Conservation (phyloP, 345 rosid species). For the Populus simonii region DNA sequence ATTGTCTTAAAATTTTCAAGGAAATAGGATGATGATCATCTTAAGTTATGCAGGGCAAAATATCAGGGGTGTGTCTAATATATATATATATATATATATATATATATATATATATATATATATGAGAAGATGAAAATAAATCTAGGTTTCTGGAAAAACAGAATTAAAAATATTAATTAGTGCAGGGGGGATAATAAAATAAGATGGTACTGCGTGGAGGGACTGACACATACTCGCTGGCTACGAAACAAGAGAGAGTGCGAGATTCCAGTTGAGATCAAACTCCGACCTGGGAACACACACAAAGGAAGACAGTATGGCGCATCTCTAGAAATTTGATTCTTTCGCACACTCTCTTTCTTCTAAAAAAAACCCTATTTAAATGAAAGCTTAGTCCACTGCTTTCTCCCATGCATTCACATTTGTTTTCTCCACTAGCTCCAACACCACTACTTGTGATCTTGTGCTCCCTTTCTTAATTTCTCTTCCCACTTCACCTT, state of each 20-base stretch:
- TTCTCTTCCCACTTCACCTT: not conserved
- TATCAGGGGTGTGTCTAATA: too few relatives aligned
- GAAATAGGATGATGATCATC: too few relatives aligned
- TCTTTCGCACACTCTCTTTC: conserved; percentile 13
- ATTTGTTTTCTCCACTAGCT: conserved; percentile 36
- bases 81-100: too few relatives aligned
- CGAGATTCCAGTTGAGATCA: conserved; percentile 7
- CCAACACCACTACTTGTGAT: conserved; percentile 24
- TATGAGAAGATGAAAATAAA: not conserved
- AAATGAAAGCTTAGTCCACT: conserved; percentile 33
- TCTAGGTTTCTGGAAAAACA: not conserved
- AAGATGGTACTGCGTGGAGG: conserved; percentile 31
- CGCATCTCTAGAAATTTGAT: conserved; percentile 32
- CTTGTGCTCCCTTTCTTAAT: conserved; percentile 10
- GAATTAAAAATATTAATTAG: not conserved
- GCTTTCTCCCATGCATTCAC: conserved; percentile 42
- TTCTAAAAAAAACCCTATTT: conserved; percentile 34
- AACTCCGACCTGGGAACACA: conserved; percentile 19
- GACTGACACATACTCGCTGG: conserved; percentile 39
- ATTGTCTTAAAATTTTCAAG: too few relatives aligned
- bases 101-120: too few relatives aligned
- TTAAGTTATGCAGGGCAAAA: too few relatives aligned
- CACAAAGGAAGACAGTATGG: conserved; percentile 33
- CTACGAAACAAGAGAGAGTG: conserved; percentile 1
- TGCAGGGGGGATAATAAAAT: not conserved